Base-by-base conservation (phyloP, 2,329 filamentous ascomycete genomes). In the Venturia aucupariae region DNA sequence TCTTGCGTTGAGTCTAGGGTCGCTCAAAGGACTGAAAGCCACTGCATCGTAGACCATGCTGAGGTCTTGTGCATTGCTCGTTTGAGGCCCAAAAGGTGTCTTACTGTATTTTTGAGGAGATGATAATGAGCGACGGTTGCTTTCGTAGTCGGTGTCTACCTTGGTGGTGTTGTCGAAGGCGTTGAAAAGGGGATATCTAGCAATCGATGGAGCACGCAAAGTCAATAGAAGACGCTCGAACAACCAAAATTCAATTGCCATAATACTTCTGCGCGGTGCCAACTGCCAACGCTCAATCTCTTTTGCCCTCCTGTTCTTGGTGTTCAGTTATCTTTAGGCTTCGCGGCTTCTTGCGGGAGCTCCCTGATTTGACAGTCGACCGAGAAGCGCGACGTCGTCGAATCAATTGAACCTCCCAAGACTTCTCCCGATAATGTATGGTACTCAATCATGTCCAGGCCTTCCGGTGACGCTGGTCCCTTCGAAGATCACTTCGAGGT, bases 1-100 rank as follows among this genome's bases (percentile, higher is more conserved):
- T 60, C 81, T 99, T 72, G 94, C 94, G 13, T 80, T 99, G 70
- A 97, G 93, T 78, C 80, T 99, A 68, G 94, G 94, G 39, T 95
- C 91, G 61, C 81, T 99, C 72, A 99, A 97, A 80, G 94, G 94
- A 1, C 80, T 99, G 67, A 96, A 92, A 48, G 61, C 46, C 27
- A 63, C 62, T 24, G 62, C 51, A 22, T 55, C 62, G n/a, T 63
- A 57, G 22, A 19, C 32, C 1, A 15, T 60, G n/a, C 6, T 60
- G 27, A 15, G 22, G 11, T 6, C 32, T 60, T 3, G 59, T 24
- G 32, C 10, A n/a, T 32, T 38, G 32, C n/a, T 22, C 55, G 8
- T 19, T 35, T 32, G 5, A 11, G 19, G n/a, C 5, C 35, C 24
- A 59, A 35, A 17, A n/a, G 54, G 19, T 30, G 7, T 19, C 11